Base-by-base conservation (phyloP, 495 filamentous ascomycete species). In the Lasiosphaeria ovina region DNA sequence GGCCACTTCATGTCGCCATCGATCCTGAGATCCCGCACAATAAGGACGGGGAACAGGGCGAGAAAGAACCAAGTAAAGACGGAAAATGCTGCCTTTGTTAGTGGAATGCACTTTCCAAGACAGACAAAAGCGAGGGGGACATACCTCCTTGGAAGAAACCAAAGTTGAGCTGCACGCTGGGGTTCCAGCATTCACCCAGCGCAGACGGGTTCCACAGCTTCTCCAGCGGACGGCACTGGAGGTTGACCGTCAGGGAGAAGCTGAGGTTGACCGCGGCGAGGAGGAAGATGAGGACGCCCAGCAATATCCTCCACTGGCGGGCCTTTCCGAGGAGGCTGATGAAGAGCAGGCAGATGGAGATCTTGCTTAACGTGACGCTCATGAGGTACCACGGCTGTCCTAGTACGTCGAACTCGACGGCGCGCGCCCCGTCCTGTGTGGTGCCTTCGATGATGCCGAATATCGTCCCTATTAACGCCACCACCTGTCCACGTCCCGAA, bases 381-480 rank as follows among this genome's bases (percentile, higher is more conserved):
- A 76, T 67, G 48, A 72, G 62, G 17, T 70, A 66, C 74, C 74
- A 76, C 4, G 74, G 74, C 60, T 71, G 69, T 4, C 70, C 72
- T 2, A 76, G 57, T 6, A 72, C 59, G 42, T 70, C 61, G 61
- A 72, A 76, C 62, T 73, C 61, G 8, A 73, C 45, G 9, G 72
- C 72, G 9, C 62, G 69, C 1, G 58, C 11, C 9, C 62, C 50
- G 35, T 68, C 61, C 1, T 62, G 42, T 3, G 67, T 55, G n/a
- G 64, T 69, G 48, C 64, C 54, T 45, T 75, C 73, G 49, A 74
- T 54, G 36, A 74, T 69, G 47, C 62, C 62, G 55, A 76, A 72
- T 59, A 72, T 66, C 32, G 71, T 74, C 4, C 66, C 67, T 33
- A 74, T 62, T 4, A 74, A 54, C 6, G 69, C 72, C 33, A 76